Evolutionary conservation across 495 filamentous ascomycete genomes (phyloP).

Genomic region (Lasiosphaeriaceae sp.): DNA sequence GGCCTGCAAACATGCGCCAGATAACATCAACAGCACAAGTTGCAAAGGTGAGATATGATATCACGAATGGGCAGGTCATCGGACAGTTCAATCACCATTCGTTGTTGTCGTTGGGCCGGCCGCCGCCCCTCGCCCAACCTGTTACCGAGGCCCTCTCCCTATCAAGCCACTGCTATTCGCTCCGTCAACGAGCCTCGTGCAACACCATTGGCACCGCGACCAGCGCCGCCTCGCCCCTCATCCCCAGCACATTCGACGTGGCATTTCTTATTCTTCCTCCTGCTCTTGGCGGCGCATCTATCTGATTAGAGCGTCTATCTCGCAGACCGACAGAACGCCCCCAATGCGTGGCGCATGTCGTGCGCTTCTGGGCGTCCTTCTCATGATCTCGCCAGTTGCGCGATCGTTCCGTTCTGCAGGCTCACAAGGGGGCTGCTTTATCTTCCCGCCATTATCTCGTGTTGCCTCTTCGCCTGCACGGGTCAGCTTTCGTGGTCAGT

Average conservation of each 20-base stretch:
- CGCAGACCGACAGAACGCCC: not conserved
- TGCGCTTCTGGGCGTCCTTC: not conserved
- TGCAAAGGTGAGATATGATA: not conserved
- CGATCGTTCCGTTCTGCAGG: not conserved
- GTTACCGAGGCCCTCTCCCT: not conserved
- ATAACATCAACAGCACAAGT: not conserved
- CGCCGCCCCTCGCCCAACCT: not conserved
- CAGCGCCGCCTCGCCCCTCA: not conserved
- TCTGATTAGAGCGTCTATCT: not conserved
- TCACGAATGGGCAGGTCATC: not conserved
- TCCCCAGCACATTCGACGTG: not conserved
- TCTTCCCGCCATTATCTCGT: not conserved
- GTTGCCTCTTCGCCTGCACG: too few species aligned
- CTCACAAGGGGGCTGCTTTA: not conserved
- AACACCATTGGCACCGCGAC: not conserved
- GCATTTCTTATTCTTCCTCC: not conserved
- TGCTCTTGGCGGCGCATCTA: not conserved
- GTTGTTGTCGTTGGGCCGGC: not conserved
- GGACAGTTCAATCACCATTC: not conserved
- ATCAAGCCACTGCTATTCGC: not conserved
- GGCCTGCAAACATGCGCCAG: not conserved
- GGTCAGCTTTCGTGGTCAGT: too few species aligned
- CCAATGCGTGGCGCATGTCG: not conserved
- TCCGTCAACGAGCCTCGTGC: not conserved
- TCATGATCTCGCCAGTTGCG: not conserved